Base-by-base conservation (phyloP, 1,139 yeast species). In the Lodderomyces elongisporus region DNA sequence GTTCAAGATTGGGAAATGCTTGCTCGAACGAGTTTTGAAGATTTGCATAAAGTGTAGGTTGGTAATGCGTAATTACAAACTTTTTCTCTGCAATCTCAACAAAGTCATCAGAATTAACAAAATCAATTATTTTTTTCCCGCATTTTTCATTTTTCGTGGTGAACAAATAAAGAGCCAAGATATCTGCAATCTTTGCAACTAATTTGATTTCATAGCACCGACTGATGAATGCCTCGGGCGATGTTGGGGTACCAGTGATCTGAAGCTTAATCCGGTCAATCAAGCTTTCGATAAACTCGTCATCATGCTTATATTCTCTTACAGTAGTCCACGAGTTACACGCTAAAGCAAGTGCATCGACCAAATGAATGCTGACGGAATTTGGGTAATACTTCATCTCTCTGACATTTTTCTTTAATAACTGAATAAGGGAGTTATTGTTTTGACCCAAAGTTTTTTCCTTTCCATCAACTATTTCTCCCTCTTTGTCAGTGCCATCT, bases 101-200 rank as follows among this genome's bases (percentile, higher is more conserved):
- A 48, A 74, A 63, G 25, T 54, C 42, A 2, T 52, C 49, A 2
- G 70, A 59, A 24, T 63, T 57, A 25, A 81, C 49, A 14, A 76
- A 55, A 3, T 61, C 51, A 17, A 66, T 55, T 8, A 85, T 69
- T 24, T 70, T 62, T 14, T 59, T 52, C 35, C 60, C 49, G 58
- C 65, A 50, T 36, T 51, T 48, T 8, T 56, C 54, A 37, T 70
- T 70, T 25, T 69, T 62, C 1, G 80, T 67, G 2, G 85, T 79
- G 56, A 78, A 85, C 23, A 85, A 58, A 37, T 81, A 74, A 25
- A 85, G 63, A 0, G 96, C 87, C 39, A 87, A 65, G 7, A 87
- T 78, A 45, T 84, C 91, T 4, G 85, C 74, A 13, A 85, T 74
- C 46, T 80, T 77, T 1, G 94, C 75, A 4, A 78, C 62, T 32